A percentile compares a stretch with the other conserved stretches of the same genome.
Evolutionary conservation across 768 basidiomycete species (phyloP).

Genomic region (Podaxis carcinomalis): DNA sequence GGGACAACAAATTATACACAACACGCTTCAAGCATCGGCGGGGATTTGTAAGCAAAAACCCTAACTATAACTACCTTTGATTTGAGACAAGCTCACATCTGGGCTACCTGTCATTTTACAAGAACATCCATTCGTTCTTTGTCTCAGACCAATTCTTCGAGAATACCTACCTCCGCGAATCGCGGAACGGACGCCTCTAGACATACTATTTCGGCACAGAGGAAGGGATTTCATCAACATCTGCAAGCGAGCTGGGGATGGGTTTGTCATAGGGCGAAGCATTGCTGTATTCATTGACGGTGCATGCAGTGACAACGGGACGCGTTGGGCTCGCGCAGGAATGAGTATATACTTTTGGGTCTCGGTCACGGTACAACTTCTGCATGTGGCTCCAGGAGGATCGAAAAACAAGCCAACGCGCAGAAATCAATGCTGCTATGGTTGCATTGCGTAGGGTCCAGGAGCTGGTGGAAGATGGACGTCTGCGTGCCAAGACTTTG

Average conservation of each 20-base stretch:
- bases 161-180: background rate
- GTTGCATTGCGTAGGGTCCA: background rate
- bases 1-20: slow-evolving; percentile 2
- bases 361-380: background rate
- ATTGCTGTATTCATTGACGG: slow-evolving; percentile 12
- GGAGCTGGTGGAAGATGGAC: background rate
- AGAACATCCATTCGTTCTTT: background rate
- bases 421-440: slow-evolving; percentile 1
- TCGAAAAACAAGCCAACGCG: slow-evolving; percentile 8
- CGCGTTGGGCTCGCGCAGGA: slow-evolving; percentile 9
- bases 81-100: too few species aligned
- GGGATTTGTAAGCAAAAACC: too few species aligned
- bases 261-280: background rate
- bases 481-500: background rate
- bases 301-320: slow-evolving; percentile 11
- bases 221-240: background rate
- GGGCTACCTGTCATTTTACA: too few species aligned
- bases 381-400: background rate
- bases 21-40: too few species aligned
- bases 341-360: slow-evolving; percentile 11
- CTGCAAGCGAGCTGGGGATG: background rate
- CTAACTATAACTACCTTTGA: too few species aligned
- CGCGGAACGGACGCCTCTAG: background rate
- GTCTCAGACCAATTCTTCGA: background rate
- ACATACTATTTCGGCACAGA: background rate